Evolutionary conservation across 2,329 filamentous ascomycete genomes (phyloP), one percentile per base, ranked within the genome.

Genomic region (Neopestalotiopsis clavispora): DNA sequence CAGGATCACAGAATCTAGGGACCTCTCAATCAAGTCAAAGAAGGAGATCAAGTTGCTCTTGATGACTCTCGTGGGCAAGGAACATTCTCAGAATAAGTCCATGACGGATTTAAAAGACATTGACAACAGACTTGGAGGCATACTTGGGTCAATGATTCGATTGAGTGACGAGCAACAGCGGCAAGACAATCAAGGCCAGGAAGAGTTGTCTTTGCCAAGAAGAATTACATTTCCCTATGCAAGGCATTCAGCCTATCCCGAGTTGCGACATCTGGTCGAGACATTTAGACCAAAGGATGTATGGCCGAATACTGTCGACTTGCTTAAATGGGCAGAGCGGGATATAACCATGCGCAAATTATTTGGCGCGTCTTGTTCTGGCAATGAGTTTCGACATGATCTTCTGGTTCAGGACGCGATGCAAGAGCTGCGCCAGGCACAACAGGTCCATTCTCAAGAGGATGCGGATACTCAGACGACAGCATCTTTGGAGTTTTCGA

Each of bases 161-260:
- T 28, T n/a, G 9, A 13, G 40, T 1, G 58, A 20, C 5, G 34
- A 30, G 40, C 34, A 2, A 2, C 34, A 28, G 32, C 14, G 38
- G 7, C 63, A 61, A 23, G 71, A 69, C 17, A 49, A 28, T 40
- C 7, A 4, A 17, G 17, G 69, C 67, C 56, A 64, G n/a, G 10
- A 68, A 70, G 5, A 69, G 71, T 20, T 68, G 1, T 10, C 45
- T 0, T 75, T 87, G 2, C 80, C 85, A 0, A 80, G 74, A 13
- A 75, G 75, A 0, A 87, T 91, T 3, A 81, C 77, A 0, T 98
- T 97, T 72, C 93, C 95, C 0, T 98, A 95, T 76, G 95, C 95
- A 0, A 88, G 95, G 1, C 95, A 98, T 78, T 97, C 95, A 0
- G 97, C 94, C 0, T 95, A 96, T 70, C 82, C 84, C 0, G 95